Percentiles rank a stretch among this genome's conserved stretches.
Evolutionary conservation across 331 rosid genomes (phyloP).

Genomic region (Malus hybrid): DNA sequence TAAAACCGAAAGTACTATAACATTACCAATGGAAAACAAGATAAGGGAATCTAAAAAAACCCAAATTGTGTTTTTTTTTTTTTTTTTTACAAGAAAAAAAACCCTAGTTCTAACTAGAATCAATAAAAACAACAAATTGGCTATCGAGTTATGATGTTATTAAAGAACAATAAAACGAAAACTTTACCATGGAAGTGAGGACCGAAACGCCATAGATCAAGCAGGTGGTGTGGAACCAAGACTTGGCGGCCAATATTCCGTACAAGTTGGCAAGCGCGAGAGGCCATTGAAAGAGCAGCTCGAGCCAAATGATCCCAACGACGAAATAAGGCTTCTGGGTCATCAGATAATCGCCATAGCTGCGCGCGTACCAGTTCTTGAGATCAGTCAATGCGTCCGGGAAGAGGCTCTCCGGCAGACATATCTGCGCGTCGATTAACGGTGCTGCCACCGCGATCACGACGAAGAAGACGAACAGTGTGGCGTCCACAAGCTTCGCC

Average conservation of each 20-base stretch:
- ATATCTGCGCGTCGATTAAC: conserved; percentile 49
- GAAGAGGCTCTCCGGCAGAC: conserved; percentile 40
- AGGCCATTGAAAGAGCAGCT: conserved; percentile 77
- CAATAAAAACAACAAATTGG: not conserved
- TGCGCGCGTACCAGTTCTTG: conserved; percentile 35
- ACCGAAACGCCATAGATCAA: conserved; percentile 68
- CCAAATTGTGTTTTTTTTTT: too few relatives aligned
- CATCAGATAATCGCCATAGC: conserved; percentile 58
- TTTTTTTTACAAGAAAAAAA: too few relatives aligned
- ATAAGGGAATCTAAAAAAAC: too few relatives aligned
- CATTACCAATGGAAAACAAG: not conserved
- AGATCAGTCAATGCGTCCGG: conserved; percentile 44
- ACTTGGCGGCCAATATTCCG: conserved; percentile 40
- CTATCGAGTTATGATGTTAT: not conserved
- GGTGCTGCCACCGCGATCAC: conserved; percentile 54
- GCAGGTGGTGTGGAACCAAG: conserved; percentile 74
- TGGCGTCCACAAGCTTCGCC: conserved; percentile 35
- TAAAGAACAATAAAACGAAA: not conserved
- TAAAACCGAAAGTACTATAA: not conserved
- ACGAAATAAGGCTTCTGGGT: conserved; percentile 58
- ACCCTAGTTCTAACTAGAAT: not conserved
- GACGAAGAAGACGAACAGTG: conserved; percentile 44
- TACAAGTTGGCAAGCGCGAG: conserved; percentile 49
- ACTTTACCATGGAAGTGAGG: conserved; percentile 51
- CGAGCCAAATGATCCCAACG: conserved; percentile 58